Percentiles rank a stretch among this genome's conserved stretches.
Evolutionary conservation across 78 protist genomes (phyloP).

Genomic region (Isochrysis galbana): DNA sequence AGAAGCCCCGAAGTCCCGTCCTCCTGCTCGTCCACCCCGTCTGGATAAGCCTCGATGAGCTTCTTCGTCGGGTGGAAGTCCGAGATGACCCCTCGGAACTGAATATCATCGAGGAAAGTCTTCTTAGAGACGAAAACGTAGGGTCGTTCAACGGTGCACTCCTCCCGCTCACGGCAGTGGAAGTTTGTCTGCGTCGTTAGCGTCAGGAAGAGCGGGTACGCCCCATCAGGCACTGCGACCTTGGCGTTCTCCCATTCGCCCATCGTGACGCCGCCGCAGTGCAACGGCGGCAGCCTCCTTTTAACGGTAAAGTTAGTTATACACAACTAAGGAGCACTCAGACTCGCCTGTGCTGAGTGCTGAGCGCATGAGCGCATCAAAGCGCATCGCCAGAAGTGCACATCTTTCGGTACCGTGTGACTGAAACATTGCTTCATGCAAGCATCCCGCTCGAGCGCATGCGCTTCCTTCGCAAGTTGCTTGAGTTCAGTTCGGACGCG

Average conservation of each 20-base stretch:
- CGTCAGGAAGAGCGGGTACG: slow-evolving; percentile 26
- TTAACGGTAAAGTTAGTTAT: too few relatives aligned
- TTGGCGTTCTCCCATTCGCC: neutral
- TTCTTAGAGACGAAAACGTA: neutral
- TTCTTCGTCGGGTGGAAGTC: slow-evolving; percentile 20
- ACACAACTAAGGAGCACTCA: too few relatives aligned
- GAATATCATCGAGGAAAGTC: slow-evolving; percentile 19
- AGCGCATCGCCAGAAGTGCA: too few relatives aligned
- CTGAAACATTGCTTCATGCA: too few relatives aligned
- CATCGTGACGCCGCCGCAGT: neutral
- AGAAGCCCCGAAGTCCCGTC: neutral
- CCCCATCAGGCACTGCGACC: slow-evolving; percentile 12
- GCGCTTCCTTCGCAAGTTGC: too few relatives aligned
- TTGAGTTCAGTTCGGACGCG: too few relatives aligned
- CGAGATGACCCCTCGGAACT: slow-evolving; percentile 32
- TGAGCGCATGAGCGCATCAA: too few relatives aligned
- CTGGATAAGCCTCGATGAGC: neutral
- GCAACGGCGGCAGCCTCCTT: too few relatives aligned
- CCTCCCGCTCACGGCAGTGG: neutral
- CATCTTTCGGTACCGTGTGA: too few relatives aligned
- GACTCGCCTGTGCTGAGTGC: too few relatives aligned
- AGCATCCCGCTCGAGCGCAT: too few relatives aligned
- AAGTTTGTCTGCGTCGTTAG: neutral
- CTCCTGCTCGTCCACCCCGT: neutral
- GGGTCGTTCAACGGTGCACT: neutral